Conservation (phyloP, 805 yeast species). For the Scheffersomyces stipitis region DNA sequence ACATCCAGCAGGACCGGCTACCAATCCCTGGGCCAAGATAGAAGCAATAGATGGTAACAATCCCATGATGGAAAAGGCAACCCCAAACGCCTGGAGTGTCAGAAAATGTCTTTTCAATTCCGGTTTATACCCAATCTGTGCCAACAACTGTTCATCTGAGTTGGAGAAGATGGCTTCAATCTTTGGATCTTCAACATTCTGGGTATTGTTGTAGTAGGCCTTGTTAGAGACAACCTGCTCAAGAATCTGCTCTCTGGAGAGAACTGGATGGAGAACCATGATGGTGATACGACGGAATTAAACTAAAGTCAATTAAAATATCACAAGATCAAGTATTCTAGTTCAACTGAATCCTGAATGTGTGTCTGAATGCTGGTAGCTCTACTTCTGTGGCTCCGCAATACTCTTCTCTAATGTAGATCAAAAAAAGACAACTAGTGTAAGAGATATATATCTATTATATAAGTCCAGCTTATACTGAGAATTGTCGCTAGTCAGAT, state of each 20-base stretch:
- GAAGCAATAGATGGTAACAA: slow-evolving; percentile 31
- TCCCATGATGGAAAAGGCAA: slow-evolving; percentile 37
- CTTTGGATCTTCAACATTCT: slow-evolving; percentile 26
- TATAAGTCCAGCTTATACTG: no score
- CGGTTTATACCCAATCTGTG: slow-evolving; percentile 34
- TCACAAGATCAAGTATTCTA: no score
- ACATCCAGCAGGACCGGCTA: slow-evolving; percentile 31
- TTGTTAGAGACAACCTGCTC: slow-evolving; percentile 25
- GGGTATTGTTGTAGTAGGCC: slow-evolving; percentile 25
- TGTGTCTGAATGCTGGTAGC: no score
- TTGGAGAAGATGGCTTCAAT: slow-evolving; percentile 20
- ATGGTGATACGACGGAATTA: no score
- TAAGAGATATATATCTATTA: no score
- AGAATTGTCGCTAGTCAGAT: no score
- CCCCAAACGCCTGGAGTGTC: slow-evolving; percentile 33
- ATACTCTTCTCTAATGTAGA: no score
- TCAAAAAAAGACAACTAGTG: no score
- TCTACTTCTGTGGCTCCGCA: no score
- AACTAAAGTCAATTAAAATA: no score
- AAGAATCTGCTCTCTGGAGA: slow-evolving; percentile 20
- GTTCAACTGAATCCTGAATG: no score
- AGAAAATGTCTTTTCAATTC: slow-evolving; percentile 29
- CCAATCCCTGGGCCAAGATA: slow-evolving; percentile 20
- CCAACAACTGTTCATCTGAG: slow-evolving; percentile 26
- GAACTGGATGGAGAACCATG: no score